Conservation (phyloP, 176 grass and related monocot genomes). For the Oropetium thomaeum region DNA sequence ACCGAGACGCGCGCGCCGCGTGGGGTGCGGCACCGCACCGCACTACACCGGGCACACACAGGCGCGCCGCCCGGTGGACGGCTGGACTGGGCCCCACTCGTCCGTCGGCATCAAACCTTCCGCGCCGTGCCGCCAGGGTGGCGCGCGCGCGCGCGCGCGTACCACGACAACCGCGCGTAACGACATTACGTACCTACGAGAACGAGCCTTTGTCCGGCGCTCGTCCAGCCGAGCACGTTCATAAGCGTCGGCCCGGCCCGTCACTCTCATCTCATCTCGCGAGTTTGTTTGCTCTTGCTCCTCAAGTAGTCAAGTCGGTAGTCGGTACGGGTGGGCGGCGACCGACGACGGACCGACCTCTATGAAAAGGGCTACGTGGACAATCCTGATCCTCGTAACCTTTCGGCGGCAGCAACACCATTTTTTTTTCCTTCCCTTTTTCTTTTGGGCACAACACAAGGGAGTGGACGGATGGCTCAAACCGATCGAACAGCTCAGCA, state of each 20-base stretch:
- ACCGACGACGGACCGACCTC: slow-evolving; percentile 23
- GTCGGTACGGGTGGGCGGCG: neutral
- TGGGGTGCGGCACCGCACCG: no score
- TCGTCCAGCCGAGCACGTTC: neutral
- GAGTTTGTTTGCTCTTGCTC: neutral
- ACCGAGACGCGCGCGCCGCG: no score
- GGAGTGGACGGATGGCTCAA: neutral
- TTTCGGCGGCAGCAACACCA: slow-evolving; percentile 19
- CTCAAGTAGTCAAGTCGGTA: no score
- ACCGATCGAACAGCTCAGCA: slow-evolving; percentile 9
- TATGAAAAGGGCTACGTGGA: neutral
- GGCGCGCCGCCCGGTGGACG: neutral
- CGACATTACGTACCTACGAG: no score
- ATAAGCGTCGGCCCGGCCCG: neutral
- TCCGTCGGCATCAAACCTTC: neutral
- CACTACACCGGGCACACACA: neutral
- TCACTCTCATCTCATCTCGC: neutral
- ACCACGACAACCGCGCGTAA: neutral
- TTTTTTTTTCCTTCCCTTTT: neutral
- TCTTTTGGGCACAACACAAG: no score
- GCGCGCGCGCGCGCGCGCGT: slow-evolving; percentile 7
- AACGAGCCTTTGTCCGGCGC: slow-evolving; percentile 10
- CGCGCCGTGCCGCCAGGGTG: neutral
- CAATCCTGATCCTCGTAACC: slow-evolving; percentile 20
- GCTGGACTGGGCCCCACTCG: neutral